Conservation (phyloP, 2,329 filamentous ascomycete species). For the Pyrenophora seminiperda region DNA sequence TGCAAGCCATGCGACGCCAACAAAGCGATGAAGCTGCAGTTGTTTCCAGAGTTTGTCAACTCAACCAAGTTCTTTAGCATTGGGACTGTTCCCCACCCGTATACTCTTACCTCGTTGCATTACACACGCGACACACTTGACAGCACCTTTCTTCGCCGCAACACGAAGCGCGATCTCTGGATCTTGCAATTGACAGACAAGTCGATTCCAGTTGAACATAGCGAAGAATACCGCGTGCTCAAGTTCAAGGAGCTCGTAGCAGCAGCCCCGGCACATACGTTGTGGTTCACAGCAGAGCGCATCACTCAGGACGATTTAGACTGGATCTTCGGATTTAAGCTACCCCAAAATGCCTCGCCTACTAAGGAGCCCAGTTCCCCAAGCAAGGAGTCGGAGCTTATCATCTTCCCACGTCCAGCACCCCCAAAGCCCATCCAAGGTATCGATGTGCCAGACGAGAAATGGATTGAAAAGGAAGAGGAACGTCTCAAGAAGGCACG, state of each 20-base stretch:
- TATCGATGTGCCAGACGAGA: slow-evolving; percentile 55
- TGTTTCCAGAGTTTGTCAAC: slow-evolving; percentile 72
- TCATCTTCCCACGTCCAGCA: slow-evolving; percentile 50
- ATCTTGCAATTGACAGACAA: slow-evolving; percentile 72
- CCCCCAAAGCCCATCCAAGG: slow-evolving; percentile 57
- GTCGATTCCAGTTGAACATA: slow-evolving; percentile 67
- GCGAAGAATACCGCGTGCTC: slow-evolving; percentile 68
- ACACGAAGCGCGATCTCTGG: slow-evolving; percentile 79
- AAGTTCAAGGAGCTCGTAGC: slow-evolving; percentile 83
- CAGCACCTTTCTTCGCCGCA: slow-evolving; percentile 55
- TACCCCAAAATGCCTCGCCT: slow-evolving; percentile 65
- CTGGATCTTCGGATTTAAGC: slow-evolving; percentile 86
- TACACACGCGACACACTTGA: slow-evolving; percentile 57
- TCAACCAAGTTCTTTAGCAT: slow-evolving; percentile 76
- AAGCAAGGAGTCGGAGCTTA: slow-evolving; percentile 62
- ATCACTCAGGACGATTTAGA: slow-evolving; percentile 72
- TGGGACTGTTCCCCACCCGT: slow-evolving; percentile 87
- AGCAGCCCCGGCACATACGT: slow-evolving; percentile 63
- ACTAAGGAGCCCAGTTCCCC: slow-evolving; percentile 63
- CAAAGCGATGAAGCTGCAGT: slow-evolving; percentile 69
- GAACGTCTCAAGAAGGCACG: slow-evolving; percentile 61
- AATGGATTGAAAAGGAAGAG: slow-evolving; percentile 62
- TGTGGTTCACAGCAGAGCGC: slow-evolving; percentile 81
- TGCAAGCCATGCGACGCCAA: slow-evolving; percentile 74
- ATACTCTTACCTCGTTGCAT: slow-evolving; percentile 74